These are phyloP conservation scores for Omphalotus guepiniiformis DNA, from an alignment of 768 basidiomycete species.

Conservation along the genomic window DNA sequence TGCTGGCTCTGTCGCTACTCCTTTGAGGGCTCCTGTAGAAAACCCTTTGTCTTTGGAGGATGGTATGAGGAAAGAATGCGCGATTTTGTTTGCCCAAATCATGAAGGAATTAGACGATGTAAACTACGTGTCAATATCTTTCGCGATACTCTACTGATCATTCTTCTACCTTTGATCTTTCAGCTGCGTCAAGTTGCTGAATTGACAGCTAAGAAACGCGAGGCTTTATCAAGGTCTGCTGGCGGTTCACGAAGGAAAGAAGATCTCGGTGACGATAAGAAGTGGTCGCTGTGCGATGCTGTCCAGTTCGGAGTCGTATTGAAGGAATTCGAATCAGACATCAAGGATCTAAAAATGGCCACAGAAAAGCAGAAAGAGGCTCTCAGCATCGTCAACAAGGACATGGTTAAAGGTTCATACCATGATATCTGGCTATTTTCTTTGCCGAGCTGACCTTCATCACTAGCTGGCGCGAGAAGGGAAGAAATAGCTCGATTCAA, in stretches of 20 bases:
- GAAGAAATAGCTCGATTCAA: conserved; percentile 83
- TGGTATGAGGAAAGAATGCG: conserved; percentile 68
- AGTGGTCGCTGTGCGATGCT: conserved; percentile 55
- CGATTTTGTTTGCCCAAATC: conserved; percentile 41
- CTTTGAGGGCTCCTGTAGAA: not conserved
- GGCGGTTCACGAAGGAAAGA: conserved; percentile 35
- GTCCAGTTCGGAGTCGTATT: conserved; percentile 47
- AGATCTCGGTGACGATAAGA: conserved; percentile 43
- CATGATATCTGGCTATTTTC: too few relatives aligned
- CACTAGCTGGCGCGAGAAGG: conserved; percentile 61
- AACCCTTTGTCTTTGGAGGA: conserved; percentile 36
- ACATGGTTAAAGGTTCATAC: conserved; percentile 60
- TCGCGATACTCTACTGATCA: not conserved
- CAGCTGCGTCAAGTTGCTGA: conserved; percentile 45
- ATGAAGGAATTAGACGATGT: conserved; percentile 57
- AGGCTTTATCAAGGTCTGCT: conserved; percentile 27
- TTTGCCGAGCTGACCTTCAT: not conserved
- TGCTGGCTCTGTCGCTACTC: conserved; percentile 8
- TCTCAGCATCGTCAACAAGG: conserved; percentile 57
- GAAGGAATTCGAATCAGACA: conserved; percentile 46
- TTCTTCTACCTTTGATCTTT: not conserved
- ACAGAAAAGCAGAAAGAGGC: conserved; percentile 35
- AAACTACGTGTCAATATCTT: conserved; percentile 22
- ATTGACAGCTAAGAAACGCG: conserved; percentile 30
- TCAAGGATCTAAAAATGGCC: conserved; percentile 42